Evolutionary conservation across 1,139 yeast genomes (phyloP).

Genomic region (Torulaspora globosa): DNA sequence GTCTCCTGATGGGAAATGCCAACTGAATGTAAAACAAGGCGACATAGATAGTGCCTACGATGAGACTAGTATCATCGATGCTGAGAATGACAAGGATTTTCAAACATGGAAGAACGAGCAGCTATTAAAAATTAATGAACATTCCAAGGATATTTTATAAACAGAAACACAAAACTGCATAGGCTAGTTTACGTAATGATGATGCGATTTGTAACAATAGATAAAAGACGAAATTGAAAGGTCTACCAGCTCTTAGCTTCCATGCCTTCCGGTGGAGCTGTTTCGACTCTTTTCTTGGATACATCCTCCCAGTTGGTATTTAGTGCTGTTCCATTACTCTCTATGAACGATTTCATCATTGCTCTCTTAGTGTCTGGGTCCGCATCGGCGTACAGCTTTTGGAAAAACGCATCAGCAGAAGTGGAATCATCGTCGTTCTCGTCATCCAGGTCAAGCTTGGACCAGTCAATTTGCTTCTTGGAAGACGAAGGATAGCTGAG

Average conservation of each 20-base stretch:
- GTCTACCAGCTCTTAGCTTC: constrained; percentile 41
- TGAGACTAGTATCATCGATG: constrained; percentile 34
- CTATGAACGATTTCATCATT: constrained; percentile 95
- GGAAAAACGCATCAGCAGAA: constrained; percentile 69
- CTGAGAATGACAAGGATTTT: constrained; percentile 29
- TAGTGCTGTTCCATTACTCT: constrained; percentile 88
- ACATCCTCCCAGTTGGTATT: constrained; percentile 97
- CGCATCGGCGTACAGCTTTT: constrained; percentile 67
- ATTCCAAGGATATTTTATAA: constrained; percentile 6
- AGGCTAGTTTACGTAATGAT: constrained; percentile 6
- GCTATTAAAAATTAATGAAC: constrained; percentile 26
- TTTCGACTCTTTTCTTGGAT: constrained; percentile 57
- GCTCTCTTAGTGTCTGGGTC: constrained; percentile 89
- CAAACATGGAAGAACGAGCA: constrained; percentile 31
- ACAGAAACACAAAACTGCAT: constrained; percentile 2
- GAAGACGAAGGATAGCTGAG: constrained; percentile 62
- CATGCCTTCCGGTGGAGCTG: constrained; percentile 76
- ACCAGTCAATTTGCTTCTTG: constrained; percentile 65
- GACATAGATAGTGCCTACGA: constrained; percentile 18
- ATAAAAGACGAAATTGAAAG: not conserved
- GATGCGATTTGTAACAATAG: constrained; percentile 12
- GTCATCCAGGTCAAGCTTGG: constrained; percentile 53
- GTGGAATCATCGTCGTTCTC: constrained; percentile 40
- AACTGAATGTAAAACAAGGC: constrained; percentile 23
- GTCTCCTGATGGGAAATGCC: constrained; percentile 35